Base-by-base conservation (phyloP, 1,139 yeast species). In the Nakaseomyces bracarensis region DNA sequence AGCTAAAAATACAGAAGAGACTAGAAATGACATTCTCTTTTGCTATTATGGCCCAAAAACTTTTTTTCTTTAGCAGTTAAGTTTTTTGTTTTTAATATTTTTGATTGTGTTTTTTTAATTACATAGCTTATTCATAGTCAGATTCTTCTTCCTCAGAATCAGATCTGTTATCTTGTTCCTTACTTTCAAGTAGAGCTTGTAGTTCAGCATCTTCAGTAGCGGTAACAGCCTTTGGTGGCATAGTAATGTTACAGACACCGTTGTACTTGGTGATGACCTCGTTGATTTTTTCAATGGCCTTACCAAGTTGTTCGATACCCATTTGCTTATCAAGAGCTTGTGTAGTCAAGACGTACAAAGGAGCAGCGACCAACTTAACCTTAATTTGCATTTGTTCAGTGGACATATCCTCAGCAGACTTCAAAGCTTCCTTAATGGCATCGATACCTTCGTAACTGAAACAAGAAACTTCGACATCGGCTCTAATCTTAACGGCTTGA, bases 221-320 rank as follows among this genome's bases (percentile, higher is more conserved):
- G 47, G 96, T 86, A 52, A 91, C 97, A 38, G 97, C 96, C 77
- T 89, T 89, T 60, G 98, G 97, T 56, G 95, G 91, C 96, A 91
- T 89, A 49, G 94, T 87, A 51, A 91, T 82, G 55, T 84, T 86
- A 64, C 95, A 82, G 47, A 78, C 76, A 60, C 99, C 99, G 46
- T 87, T 95, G 43, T 77, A 74, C 25, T 72, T 68, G 50, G 75
- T 75, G 58, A 93, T 87, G 42, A 79, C 72, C 54, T 74, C 74
- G 50, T 75, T 72, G 51, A 91, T 83, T 55, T 74, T 77, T 53
- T 75, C 82, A 54, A 91, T 86, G 39, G 97, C 95, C 52, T 74
- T 67, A 56, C 79, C 81, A 58, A 93, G 74, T 43, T 78, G 69
- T 47, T 80, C 82, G 54, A 91, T 74, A 61, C 98, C 98, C 60